These are phyloP conservation scores for Microdochium paspali DNA, from an alignment of 2,329 filamentous ascomycete genomes.

Conservation along the genomic window DNA sequence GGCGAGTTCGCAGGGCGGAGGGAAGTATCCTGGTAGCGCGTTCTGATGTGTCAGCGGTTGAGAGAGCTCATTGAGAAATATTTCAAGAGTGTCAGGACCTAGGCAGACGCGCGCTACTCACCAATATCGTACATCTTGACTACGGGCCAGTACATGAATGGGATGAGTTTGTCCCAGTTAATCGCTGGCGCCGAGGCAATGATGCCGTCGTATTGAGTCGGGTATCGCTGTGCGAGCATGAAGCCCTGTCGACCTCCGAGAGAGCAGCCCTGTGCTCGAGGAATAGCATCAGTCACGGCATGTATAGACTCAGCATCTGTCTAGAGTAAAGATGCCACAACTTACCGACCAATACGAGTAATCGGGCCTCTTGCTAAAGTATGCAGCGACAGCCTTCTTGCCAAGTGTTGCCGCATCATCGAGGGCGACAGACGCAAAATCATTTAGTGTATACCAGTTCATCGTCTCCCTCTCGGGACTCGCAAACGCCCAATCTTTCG, in stretches of 20 bases:
- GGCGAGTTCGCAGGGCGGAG: conserved; percentile 21
- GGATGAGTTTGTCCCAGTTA: conserved; percentile 15
- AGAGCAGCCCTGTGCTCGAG: conserved; percentile 39
- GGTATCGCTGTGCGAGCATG: conserved; percentile 34
- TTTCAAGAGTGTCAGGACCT: too few relatives aligned
- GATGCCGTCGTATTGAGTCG: conserved; percentile 40
- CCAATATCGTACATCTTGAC: conserved; percentile 6
- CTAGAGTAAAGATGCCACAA: too few relatives aligned
- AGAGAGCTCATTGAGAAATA: too few relatives aligned
- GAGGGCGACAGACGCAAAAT: not conserved
- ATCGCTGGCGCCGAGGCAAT: conserved; percentile 20
- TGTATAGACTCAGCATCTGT: too few relatives aligned
- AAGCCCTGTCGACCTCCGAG: conserved; percentile 41
- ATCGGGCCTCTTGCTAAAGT: not conserved
- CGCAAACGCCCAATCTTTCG: not conserved
- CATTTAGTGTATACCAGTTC: not conserved
- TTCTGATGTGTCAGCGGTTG: too few relatives aligned
- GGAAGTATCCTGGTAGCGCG: conserved; percentile 14
- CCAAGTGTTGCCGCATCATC: not conserved
- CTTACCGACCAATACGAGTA: conserved; percentile 25
- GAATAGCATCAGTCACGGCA: conserved; percentile 27
- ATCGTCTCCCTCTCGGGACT: not conserved
- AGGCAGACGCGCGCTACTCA: too few relatives aligned
- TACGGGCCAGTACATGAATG: conserved; percentile 14
- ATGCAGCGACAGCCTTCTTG: not conserved